These are phyloP conservation scores for Naumovozyma baii DNA, from an alignment of 805 yeast species.

Conservation along the genomic window DNA sequence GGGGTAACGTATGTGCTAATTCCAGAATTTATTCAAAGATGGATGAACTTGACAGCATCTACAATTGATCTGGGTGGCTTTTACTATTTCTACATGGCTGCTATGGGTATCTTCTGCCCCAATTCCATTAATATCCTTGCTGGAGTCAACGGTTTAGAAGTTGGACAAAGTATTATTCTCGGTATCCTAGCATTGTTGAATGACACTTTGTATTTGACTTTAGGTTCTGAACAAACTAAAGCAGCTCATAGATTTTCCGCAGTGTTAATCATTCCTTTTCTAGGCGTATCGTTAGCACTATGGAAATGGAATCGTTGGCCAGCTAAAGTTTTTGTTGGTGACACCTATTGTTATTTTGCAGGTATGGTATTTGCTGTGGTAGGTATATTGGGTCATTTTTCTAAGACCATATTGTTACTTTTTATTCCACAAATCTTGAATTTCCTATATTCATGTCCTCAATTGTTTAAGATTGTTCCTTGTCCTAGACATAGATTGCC, in stretches of 20 bases:
- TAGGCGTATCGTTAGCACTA: conserved; percentile 74
- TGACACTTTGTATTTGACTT: conserved; percentile 59
- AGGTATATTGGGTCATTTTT: conserved; percentile 92
- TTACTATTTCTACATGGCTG: conserved; percentile 84
- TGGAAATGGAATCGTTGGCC: conserved; percentile 83
- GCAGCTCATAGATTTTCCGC: conserved; percentile 79
- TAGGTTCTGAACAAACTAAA: conserved; percentile 47
- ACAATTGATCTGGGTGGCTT: conserved; percentile 63
- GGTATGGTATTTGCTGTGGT: conserved; percentile 98
- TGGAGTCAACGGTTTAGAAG: conserved; percentile 93
- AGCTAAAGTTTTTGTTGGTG: conserved; percentile 91
- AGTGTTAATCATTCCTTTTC: conserved; percentile 70
- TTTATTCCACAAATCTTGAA: conserved; percentile 88
- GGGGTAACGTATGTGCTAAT: conserved; percentile 81
- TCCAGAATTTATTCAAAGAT: conserved; percentile 53
- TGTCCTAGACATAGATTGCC: conserved; percentile 97
- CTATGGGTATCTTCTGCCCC: conserved; percentile 88
- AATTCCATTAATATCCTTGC: conserved; percentile 93
- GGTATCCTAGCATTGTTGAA: conserved; percentile 63
- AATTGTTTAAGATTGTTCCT: conserved; percentile 72
- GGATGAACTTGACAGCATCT: conserved; percentile 29
- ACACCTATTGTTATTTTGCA: conserved; percentile 93
- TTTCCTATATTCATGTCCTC: conserved; percentile 87
- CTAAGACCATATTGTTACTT: conserved; percentile 79
- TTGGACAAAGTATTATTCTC: conserved; percentile 82